These are phyloP conservation scores for Alloteropsis angusta DNA, from an alignment of 202 grass and related monocot genomes.

Conservation along the genomic window DNA sequence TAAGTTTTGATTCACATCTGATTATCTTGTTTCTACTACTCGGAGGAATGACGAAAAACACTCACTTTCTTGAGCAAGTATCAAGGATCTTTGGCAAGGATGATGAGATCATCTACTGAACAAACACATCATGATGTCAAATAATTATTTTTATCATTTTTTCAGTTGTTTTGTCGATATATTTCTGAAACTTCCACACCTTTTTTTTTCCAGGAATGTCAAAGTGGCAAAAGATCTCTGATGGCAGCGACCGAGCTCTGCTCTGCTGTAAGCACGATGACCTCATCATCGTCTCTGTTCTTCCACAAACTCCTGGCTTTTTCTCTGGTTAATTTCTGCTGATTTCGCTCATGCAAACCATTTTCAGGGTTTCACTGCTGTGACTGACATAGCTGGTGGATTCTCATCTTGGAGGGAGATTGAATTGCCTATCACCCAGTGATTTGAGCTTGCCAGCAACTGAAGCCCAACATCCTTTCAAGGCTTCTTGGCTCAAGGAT, in stretches of 20 bases:
- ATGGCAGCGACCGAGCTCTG: constrained; percentile 70
- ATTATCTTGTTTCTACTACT: neutral
- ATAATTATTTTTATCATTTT: neutral
- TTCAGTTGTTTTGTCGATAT: neutral
- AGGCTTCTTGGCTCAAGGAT: neutral
- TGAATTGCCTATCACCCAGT: constrained; percentile 39
- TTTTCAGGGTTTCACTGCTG: constrained; percentile 58
- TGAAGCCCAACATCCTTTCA: neutral
- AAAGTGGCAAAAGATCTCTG: constrained; percentile 76
- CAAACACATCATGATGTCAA: neutral
- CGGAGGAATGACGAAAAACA: constrained; percentile 60
- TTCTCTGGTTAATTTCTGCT: neutral
- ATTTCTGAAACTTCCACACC: neutral
- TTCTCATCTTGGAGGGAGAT: constrained; percentile 66
- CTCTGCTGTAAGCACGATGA: constrained; percentile 9
- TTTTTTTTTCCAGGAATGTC: constrained; percentile 49
- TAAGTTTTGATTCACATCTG: neutral
- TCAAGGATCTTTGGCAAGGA: constrained; percentile 42
- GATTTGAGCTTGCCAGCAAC: neutral
- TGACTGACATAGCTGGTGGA: constrained; percentile 71
- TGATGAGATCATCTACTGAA: constrained; percentile 47
- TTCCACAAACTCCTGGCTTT: neutral
- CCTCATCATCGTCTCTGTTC: too few relatives aligned
- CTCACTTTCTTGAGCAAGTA: constrained; percentile 60
- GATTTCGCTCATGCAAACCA: neutral